phyloP scores from a whole-genome alignment of 2,329 filamentous ascomycete genomes.

The Fusarium neocosmosporiellum region DNA sequence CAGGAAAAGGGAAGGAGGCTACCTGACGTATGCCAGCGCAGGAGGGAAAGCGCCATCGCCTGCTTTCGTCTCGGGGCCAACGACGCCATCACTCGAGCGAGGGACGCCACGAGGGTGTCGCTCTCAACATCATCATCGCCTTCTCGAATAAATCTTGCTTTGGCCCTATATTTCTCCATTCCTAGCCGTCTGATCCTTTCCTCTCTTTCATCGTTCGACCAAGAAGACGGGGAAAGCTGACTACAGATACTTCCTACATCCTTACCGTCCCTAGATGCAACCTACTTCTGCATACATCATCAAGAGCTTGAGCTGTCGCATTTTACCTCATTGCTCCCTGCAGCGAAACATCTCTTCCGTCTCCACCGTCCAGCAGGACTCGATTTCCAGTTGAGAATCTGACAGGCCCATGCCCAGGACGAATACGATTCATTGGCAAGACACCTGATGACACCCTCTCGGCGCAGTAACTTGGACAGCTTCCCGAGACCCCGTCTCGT shows the following conservation, averaged over 20 bases:
- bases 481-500: constrained; percentile 6
- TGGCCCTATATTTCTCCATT: constrained; percentile 7
- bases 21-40: constrained; percentile 36
- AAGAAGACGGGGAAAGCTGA: background rate
- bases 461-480: constrained; percentile 23
- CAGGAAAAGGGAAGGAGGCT: constrained; percentile 31
- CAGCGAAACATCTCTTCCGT: constrained; percentile 14
- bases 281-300: constrained; percentile 12
- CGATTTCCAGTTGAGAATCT: constrained; percentile 7
- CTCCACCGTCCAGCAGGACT: constrained; percentile 24
- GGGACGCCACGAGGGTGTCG: constrained; percentile 29
- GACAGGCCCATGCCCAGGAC: constrained; percentile 22
- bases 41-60: constrained; percentile 33
- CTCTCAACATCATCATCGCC: constrained; percentile 32
- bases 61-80: constrained; percentile 29
- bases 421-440: constrained; percentile 19
- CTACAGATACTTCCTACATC: background rate
- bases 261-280: constrained; percentile 11
- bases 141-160: constrained; percentile 39
- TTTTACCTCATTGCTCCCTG: constrained; percentile 15
- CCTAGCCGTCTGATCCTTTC: background rate
- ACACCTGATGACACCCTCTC: constrained; percentile 11
- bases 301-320: constrained; percentile 6
- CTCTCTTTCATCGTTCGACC: background rate
- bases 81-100: constrained; percentile 26